Conservation (phyloP, 768 basidiomycete genomes). For the Paxillus involutus region DNA sequence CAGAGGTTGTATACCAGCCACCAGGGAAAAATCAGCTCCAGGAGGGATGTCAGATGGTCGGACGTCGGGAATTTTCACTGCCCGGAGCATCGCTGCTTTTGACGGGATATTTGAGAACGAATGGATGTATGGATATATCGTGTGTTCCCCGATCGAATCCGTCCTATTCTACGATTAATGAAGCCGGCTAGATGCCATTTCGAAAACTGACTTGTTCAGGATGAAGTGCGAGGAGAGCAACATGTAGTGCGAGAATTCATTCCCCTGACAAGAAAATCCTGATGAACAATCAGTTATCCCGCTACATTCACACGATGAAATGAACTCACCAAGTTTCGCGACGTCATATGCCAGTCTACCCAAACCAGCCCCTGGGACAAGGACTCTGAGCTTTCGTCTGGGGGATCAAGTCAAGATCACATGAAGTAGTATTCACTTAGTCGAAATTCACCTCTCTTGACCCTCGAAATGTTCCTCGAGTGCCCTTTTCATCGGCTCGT, state of each 20-base stretch:
- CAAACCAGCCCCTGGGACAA: constrained; percentile 89
- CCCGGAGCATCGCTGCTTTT: constrained; percentile 58
- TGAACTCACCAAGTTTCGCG: constrained; percentile 65
- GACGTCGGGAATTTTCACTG: constrained; percentile 81
- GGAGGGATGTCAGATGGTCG: constrained; percentile 69
- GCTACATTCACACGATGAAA: neutral
- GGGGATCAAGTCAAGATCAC: constrained; percentile 1
- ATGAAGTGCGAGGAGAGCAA: constrained; percentile 86
- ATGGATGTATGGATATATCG: constrained; percentile 88
- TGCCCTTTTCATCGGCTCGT: constrained; percentile 79
- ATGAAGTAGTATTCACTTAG: neutral
- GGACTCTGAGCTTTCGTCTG: constrained; percentile 62
- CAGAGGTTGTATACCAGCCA: constrained; percentile 60
- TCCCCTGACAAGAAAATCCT: constrained; percentile 92
- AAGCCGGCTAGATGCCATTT: neutral
- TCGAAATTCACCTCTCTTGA: constrained; percentile 45
- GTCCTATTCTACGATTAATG: constrained; percentile 44
- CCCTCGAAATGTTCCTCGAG: constrained; percentile 60
- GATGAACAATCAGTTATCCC: neutral
- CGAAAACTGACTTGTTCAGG: constrained; percentile 66
- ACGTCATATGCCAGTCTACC: constrained; percentile 89
- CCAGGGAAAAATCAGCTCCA: constrained; percentile 73
- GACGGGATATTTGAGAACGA: constrained; percentile 82
- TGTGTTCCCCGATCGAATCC: constrained; percentile 61
- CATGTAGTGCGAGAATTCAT: constrained; percentile 97